Base-by-base conservation (phyloP, 108 stramenopile species). In the Skeletonema marinoi region DNA sequence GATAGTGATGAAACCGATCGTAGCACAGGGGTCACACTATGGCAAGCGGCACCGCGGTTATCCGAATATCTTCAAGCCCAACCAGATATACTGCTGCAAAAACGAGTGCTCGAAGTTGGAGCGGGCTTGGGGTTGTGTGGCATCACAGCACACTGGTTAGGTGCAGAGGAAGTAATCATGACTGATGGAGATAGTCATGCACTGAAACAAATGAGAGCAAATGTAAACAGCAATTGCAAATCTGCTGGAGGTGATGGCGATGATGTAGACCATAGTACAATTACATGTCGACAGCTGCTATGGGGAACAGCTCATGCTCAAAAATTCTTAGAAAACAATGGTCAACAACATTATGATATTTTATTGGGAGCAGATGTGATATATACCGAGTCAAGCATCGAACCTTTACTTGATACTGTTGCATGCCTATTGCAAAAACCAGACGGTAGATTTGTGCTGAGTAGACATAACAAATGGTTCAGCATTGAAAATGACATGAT, bases 101-200 rank as follows among this genome's bases (percentile, higher is more conserved):
- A 85, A 50, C 46, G 46, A 19, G 78, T 87, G 25, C 68, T 85
- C 12, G 85, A 89, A 70, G 60, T 90, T 21, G 89, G 89, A 19
- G 85, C 89, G 8, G 89, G 89, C 8, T 62, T 81, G 1, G 89
- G 89, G 16, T 48, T 88, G 17, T 83, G 82, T 68, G 87, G 87
- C 3, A 83, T 88, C 63, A 69, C 83, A 1, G 83, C 87, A 8
- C 75, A 80, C 78, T 61, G 56, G 61, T 63, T 86, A 59, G 83
- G 82, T 19, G 82, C 86, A 35, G n/a, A 32, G 1, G 29, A 21
- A 6, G 85, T 85, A 4, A 29, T 85, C 9, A 60, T 84, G 56
- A 88, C 89, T 42, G 89, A 90, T 78, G 89, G 89, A 39, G 89
- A 90, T 71, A 68, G 66, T 3, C 68, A 58, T 41, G 72, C 74